Evolutionary conservation across 2,329 filamentous ascomycete genomes (phyloP), one percentile per base, ranked within the genome.

Genomic region (Tricladium varicosporioides): DNA sequence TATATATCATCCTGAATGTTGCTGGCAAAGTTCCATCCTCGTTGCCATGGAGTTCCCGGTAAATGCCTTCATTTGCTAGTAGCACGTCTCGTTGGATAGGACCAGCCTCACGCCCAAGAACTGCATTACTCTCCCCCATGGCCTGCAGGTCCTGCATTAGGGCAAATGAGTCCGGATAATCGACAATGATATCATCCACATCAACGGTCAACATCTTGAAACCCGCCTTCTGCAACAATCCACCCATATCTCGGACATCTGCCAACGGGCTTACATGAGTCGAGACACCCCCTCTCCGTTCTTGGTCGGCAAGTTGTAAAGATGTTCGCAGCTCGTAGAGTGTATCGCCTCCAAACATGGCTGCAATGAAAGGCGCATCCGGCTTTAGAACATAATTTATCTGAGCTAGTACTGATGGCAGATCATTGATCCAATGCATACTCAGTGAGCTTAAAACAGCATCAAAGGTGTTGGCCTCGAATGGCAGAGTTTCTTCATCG

Each of bases 161-260:
- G 1, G 91, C 85, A 75, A 96, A 96, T 0, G 83, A 88, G 73
- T 93, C 85, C 0, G 94, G 94, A 70, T 92, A 99, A 71, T 96
- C 92, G 31, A 99, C 91, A 27, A 97, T 85, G 51, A 99, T 95
- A 73, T 99, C 94, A 73, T 99, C 95, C 13, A 99, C 87, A 68
- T 99, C 94, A 1, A 99, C 92, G 0, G 95, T 99, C 66, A 97
- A 79, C 78, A 99, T 88, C 73, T 92, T 95, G 78, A 97, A 99
- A 15, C 92, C 92, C 0, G 93, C 90, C 61, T 87, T 86, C 65
- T 90, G 89, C 60, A 99, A 76, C 53, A 99, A 76, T 1, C 92
- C 92, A 1, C 94, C 94, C 1, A 97, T 83, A 70, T 99, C 95
- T 15, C 89, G 82, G 9, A 97, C 91, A 72, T 99, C 92, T 0